phyloP scores from a whole-genome alignment of 345 rosid species.

The Noccaea caerulescens region DNA sequence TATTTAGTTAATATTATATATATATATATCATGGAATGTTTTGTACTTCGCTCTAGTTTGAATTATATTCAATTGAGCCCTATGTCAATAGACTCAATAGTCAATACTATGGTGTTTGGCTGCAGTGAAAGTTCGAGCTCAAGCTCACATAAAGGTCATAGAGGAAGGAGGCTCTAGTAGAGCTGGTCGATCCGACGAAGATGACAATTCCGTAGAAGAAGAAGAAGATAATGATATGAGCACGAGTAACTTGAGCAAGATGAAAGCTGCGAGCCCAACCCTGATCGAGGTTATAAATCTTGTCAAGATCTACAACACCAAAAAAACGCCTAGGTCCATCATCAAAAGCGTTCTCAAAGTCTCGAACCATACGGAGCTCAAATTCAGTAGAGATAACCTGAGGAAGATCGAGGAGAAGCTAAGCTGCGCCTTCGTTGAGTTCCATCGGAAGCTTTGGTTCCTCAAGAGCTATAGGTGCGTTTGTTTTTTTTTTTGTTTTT shows the following conservation, averaged over 20 bases:
- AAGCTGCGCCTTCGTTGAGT: conserved; percentile 56
- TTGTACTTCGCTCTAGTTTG: too few relatives aligned
- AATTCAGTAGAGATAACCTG: conserved; percentile 57
- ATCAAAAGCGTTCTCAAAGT: conserved; percentile 47
- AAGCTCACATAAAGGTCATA: conserved; percentile 47
- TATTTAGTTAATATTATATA: too few relatives aligned
- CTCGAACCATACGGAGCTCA: conserved; percentile 45
- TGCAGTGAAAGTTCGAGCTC: conserved; percentile 42
- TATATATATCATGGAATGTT: too few relatives aligned
- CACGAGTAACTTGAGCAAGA: background rate
- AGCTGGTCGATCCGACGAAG: conserved; percentile 39
- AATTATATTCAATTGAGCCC: too few relatives aligned
- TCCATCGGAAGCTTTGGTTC: conserved; percentile 65
- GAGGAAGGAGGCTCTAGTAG: conserved; percentile 51
- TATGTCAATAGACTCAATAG: too few relatives aligned
- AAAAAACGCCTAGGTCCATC: conserved; percentile 56
- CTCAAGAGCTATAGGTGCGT: conserved; percentile 62
- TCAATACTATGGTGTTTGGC: background rate
- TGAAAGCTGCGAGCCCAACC: conserved; percentile 39
- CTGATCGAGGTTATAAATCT: conserved; percentile 47
- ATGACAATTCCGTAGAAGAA: conserved; percentile 6
- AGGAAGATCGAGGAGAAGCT: conserved; percentile 58
- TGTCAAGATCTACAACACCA: conserved; percentile 49
- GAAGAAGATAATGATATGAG: background rate
- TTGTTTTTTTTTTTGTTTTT: background rate